phyloP scores from a whole-genome alignment of 164 flowering plant genomes.

The Piper betle region DNA sequence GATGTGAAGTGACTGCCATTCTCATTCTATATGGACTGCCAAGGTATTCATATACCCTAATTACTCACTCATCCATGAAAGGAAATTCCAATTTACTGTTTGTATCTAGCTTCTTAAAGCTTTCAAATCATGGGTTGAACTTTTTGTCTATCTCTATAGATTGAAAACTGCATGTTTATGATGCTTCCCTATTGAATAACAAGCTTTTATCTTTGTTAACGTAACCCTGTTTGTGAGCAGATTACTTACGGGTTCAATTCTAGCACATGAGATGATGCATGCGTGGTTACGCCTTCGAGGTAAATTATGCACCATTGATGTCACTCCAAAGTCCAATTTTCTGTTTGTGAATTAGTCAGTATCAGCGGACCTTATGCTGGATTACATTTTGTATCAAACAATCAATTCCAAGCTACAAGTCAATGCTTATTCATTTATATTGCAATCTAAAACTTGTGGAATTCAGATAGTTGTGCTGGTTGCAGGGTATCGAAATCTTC shows the following conservation, averaged over 20 bases:
- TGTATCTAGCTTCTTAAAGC: not conserved
- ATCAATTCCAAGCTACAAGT: too few species aligned
- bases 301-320: constrained; percentile 9
- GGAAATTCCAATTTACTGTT: not conserved
- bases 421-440: too few species aligned
- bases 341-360: too few species aligned
- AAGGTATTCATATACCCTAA: constrained; percentile 33
- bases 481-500: constrained; percentile 58
- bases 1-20: constrained; percentile 15
- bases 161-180: not conserved
- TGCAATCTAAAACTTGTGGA: too few species aligned
- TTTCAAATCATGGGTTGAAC: too few species aligned
- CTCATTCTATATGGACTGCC: constrained; percentile 93
- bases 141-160: too few species aligned
- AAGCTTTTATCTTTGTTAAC: too few species aligned
- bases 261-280: constrained; percentile 22
- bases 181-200: not conserved
- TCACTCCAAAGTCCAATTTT: too few species aligned
- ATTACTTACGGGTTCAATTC: constrained; percentile 83
- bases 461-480: not conserved
- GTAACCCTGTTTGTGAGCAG: constrained; percentile 18
- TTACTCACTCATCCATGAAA: too few species aligned
- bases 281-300: constrained; percentile 92
- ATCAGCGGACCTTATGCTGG: too few species aligned
- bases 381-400: too few species aligned